A percentile compares a stretch with the other conserved stretches of the same genome.
Evolutionary conservation across 495 filamentous ascomycete species (phyloP).

Genomic region (Penicillium longicatenatum): DNA sequence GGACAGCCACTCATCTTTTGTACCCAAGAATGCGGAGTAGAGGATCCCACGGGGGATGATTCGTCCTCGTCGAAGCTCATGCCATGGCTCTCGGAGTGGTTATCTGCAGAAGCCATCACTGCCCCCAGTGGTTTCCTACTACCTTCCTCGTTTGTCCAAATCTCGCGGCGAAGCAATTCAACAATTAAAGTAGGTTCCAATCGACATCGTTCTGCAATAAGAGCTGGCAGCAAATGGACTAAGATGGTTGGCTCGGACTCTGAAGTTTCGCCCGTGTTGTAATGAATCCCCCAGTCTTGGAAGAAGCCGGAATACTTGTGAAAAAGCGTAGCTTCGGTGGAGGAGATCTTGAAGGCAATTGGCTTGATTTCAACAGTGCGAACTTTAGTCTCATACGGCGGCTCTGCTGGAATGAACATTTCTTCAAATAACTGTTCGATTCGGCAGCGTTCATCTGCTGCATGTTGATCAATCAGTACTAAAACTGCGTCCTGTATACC

Average conservation of each 20-base stretch:
- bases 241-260: conserved; percentile 35
- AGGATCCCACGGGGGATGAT: not conserved
- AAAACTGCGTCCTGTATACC: conserved; percentile 41
- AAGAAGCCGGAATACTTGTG: conserved; percentile 57
- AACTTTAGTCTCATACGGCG: conserved; percentile 14
- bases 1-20: conserved; percentile 66
- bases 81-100: not conserved
- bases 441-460: conserved; percentile 85
- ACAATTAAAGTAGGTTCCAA: conserved; percentile 67
- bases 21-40: conserved; percentile 51
- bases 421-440: conserved; percentile 70
- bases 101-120: not conserved
- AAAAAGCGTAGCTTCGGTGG: conserved; percentile 60
- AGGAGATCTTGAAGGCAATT: conserved; percentile 61
- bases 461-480: conserved; percentile 90
- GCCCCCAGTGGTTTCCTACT: conserved; percentile 11
- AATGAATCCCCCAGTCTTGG: conserved; percentile 70
- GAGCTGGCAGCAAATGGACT: conserved; percentile 62
- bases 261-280: conserved; percentile 34
- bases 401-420: conserved; percentile 24
- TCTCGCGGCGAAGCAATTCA: conserved; percentile 72
- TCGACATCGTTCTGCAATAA: conserved; percentile 75
- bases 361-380: conserved; percentile 47
- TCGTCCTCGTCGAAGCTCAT: not conserved
- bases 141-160: conserved; percentile 58